Evolutionary conservation across 2,329 filamentous ascomycete genomes (phyloP), one percentile per base, ranked within the genome.

Genomic region (Hymenoscyphus occultus): DNA sequence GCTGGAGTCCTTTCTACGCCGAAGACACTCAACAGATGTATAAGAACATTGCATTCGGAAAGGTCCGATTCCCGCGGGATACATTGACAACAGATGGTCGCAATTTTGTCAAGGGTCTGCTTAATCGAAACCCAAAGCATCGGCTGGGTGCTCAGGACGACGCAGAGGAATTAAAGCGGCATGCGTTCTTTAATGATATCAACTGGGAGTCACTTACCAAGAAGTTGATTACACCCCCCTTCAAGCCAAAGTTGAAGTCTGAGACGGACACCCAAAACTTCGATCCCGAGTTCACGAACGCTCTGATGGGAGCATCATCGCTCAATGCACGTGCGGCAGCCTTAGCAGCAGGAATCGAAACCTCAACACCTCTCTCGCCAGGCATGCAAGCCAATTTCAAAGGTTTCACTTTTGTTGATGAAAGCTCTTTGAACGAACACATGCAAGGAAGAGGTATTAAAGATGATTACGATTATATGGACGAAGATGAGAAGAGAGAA

Each of bases 1-100:
- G 95, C 40, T 99, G 95, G 95, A 97, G 93, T 74, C 95, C 95
- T 0, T 99, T 99, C 80, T 99, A 98, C 73, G 95, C 95, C 64
- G 95, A 99, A 75, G 95, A 99, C 75, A 99, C 95, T 0, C 95
- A 99, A 78, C 95, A 99, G 78, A 99, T 99, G 95, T 99, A 99
- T 83, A 99, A 99, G 83, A 99, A 99, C 80, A 99, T 99, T 76
- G 95, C 95, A 0, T 99, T 99, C 75, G 95, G 95, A 76, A 99
- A 99, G 77, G 95, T 99, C 65, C 86, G 95, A 67, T 99, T 99
- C 77, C 95, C 95, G 7, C 87, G 93, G 70, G 95, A 99, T 77
- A 96, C 95, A 1, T 82, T 99, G 39, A 97, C 93, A 67, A 90
- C 93, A 51, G 95, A 99, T 78, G 95, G 95, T 65, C 87, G 95